Conservation (phyloP, 2,329 filamentous ascomycete genomes). For the Scopulariopsis brevicaulis region DNA sequence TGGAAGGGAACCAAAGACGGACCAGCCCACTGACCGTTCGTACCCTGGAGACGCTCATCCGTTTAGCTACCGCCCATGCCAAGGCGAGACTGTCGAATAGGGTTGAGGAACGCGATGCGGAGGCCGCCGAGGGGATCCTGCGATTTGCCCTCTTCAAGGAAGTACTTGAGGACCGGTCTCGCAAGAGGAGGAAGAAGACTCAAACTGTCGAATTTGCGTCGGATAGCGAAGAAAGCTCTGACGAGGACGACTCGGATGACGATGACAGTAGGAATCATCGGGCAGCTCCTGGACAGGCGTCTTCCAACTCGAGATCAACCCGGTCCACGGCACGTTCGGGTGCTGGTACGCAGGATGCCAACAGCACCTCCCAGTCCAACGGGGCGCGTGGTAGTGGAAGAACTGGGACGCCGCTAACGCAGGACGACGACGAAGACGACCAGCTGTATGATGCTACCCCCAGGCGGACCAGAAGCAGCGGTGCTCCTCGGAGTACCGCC, state of each 20-base stretch:
- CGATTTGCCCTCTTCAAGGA: slow-evolving; percentile 97
- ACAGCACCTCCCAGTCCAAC: not conserved
- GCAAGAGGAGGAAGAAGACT: slow-evolving; percentile 71
- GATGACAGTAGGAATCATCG: not conserved
- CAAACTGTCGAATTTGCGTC: slow-evolving; percentile 45
- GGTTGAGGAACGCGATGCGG: slow-evolving; percentile 81
- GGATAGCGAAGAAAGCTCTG: slow-evolving; percentile 45
- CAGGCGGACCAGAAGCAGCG: slow-evolving; percentile 11
- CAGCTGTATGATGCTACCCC: slow-evolving; percentile 31
- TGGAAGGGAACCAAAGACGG: slow-evolving; percentile 85
- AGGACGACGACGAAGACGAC: slow-evolving; percentile 28
- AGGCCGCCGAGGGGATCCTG: slow-evolving; percentile 79
- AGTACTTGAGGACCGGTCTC: slow-evolving; percentile 67
- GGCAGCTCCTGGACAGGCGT: not conserved
- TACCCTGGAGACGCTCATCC: slow-evolving; percentile 96
- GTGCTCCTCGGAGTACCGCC: slow-evolving; percentile 8
- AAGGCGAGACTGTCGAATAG: slow-evolving; percentile 81
- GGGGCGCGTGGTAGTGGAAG: not conserved
- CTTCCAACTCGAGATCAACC: not conserved
- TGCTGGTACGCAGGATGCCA: not conserved
- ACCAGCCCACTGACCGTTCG: slow-evolving; percentile 94
- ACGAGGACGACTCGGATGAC: slow-evolving; percentile 46
- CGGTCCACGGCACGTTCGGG: not conserved
- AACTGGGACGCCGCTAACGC: slow-evolving; percentile 8
- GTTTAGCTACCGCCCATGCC: slow-evolving; percentile 89